A percentile compares a stretch with the other conserved stretches of the same genome.
These are phyloP conservation scores for Auriscalpium orientale DNA, from an alignment of 768 basidiomycete species.

Conservation along the genomic window DNA sequence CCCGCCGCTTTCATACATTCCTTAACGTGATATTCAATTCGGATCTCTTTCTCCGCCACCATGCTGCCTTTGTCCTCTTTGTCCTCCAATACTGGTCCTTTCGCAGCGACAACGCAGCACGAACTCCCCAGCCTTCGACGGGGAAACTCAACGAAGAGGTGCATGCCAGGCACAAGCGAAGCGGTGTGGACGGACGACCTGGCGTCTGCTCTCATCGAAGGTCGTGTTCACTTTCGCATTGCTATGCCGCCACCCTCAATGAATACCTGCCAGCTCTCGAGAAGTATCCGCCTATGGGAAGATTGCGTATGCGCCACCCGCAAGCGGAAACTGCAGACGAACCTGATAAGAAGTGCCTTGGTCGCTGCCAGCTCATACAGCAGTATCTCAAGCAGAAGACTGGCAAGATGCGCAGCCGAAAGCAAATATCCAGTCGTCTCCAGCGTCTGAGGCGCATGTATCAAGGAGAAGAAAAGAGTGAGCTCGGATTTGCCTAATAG, in stretches of 20 bases:
- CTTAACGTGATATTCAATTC: no score
- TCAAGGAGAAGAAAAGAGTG: conserved; percentile 25
- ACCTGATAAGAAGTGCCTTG: conserved; percentile 13
- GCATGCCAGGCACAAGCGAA: conserved; percentile 13
- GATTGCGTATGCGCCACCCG: conserved; percentile 10
- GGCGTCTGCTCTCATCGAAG: conserved; percentile 13
- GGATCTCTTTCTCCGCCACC: no score
- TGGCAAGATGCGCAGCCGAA: conserved; percentile 30
- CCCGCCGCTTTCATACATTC: no score
- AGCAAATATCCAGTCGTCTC: conserved; percentile 34
- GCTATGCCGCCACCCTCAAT: not conserved
- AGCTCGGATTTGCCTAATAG: conserved; percentile 8
- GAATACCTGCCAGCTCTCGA: conserved; percentile 5
- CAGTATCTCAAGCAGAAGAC: conserved; percentile 31
- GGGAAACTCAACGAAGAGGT: conserved; percentile 15
- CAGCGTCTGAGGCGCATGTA: conserved; percentile 30
- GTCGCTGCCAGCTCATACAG: conserved; percentile 33
- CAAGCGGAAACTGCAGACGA: not conserved
- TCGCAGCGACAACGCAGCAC: conserved; percentile 3
- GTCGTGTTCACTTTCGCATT: conserved; percentile 3
- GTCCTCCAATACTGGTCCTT: not conserved
- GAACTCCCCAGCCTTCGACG: not conserved
- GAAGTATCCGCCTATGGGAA: conserved; percentile 15
- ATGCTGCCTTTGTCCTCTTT: not conserved
- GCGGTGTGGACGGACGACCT: conserved; percentile 16